A percentile compares a stretch with the other conserved stretches of the same genome.
Evolutionary conservation across 2,329 filamentous ascomycete species (phyloP).

Genomic region (Cyphellophora europaea): DNA sequence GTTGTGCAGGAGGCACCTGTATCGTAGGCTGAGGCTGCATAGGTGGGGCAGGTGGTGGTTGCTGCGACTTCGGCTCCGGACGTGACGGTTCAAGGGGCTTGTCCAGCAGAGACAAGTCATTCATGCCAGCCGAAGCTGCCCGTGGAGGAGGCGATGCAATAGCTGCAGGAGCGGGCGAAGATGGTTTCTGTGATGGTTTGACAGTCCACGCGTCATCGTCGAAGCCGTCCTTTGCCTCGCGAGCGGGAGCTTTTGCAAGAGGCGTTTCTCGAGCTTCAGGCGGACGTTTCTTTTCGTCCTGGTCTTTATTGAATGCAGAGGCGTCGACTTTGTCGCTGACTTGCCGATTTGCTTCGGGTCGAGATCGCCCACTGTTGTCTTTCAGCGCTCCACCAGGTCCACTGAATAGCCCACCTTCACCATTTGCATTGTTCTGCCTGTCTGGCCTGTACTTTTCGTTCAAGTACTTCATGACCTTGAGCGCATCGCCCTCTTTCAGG

Average conservation of each 20-base stretch:
- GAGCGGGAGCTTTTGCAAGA: slow-evolving; percentile 36
- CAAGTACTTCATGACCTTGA: slow-evolving; percentile 84
- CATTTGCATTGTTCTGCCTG: slow-evolving; percentile 43
- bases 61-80: slow-evolving; percentile 17
- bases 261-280: slow-evolving; percentile 41
- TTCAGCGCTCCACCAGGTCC: slow-evolving; percentile 82
- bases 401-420: slow-evolving; percentile 70
- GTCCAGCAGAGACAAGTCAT: slow-evolving; percentile 56
- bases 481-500: slow-evolving; percentile 91
- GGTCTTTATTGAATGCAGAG: slow-evolving; percentile 67
- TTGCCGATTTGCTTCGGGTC: slow-evolving; percentile 77
- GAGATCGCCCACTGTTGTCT: slow-evolving; percentile 89
- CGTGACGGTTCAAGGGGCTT: slow-evolving; percentile 45
- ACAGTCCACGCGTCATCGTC: slow-evolving; percentile 98
- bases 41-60: slow-evolving; percentile 28
- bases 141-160: slow-evolving; percentile 31
- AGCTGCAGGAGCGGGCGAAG: slow-evolving; percentile 26
- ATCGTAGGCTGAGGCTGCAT: slow-evolving; percentile 21
- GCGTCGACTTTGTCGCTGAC: slow-evolving; percentile 79
- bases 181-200: slow-evolving; percentile 58
- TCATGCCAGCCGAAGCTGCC: slow-evolving; percentile 58
- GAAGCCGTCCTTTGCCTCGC: slow-evolving; percentile 56
- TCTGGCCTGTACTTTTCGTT: slow-evolving; percentile 70
- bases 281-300: slow-evolving; percentile 33
- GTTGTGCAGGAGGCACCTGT: slow-evolving; percentile 32